A percentile compares a stretch with the other conserved stretches of the same genome.
Evolutionary conservation across 2,329 filamentous ascomycete species (phyloP).

Genomic region (Curvularia sp.): DNA sequence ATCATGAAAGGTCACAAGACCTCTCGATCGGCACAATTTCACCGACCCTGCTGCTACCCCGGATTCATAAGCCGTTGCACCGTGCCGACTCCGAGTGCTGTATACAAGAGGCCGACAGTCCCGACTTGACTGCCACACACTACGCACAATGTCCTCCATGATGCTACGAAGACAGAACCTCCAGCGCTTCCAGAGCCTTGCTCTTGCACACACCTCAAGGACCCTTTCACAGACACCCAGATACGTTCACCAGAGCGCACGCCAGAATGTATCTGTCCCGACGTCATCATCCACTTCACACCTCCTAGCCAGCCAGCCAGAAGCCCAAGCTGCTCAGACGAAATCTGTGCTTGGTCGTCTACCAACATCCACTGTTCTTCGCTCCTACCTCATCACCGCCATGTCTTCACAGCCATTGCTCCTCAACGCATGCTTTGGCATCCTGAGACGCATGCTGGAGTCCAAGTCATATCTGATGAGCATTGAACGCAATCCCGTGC

Average conservation of each 20-base stretch:
- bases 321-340: conserved; percentile 21
- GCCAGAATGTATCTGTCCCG: conserved; percentile 40
- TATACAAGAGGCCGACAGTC: conserved; percentile 7
- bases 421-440: conserved; percentile 71
- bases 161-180: conserved; percentile 32
- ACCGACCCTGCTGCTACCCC: conserved; percentile 1
- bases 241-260: conserved; percentile 44
- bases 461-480: conserved; percentile 71
- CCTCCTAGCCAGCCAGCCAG: conserved; percentile 27
- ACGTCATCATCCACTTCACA: conserved; percentile 29
- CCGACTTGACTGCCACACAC: conserved; percentile 9
- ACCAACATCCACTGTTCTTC: conserved; percentile 70
- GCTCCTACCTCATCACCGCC: conserved; percentile 72
- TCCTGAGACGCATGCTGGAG: conserved; percentile 74
- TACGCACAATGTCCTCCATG: conserved; percentile 22
- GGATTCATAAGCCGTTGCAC: not conserved
- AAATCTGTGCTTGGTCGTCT: conserved; percentile 66
- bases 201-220: conserved; percentile 30
- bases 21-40: conserved; percentile 5
- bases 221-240: conserved; percentile 31
- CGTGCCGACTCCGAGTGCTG: conserved; percentile 7
- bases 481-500: conserved; percentile 76
- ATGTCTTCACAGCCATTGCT: conserved; percentile 75
- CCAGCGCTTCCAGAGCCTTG: conserved; percentile 32
- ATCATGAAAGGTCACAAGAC: conserved; percentile 23